Evolutionary conservation across 129 eudicot genomes (phyloP).

Genomic region (Tanacetum coccineum): DNA sequence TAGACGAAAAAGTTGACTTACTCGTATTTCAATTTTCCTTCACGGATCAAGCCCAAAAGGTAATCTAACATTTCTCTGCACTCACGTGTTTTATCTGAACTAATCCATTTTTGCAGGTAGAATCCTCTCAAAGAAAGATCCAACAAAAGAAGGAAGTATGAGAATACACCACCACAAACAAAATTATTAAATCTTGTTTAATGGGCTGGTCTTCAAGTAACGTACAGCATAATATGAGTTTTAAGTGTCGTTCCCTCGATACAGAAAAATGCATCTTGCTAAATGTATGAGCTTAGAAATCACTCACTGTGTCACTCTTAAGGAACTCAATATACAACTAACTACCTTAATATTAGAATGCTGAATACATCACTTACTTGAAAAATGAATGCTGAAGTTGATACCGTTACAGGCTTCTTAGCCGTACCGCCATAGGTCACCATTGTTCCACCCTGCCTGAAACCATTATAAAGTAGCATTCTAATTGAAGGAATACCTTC

Average conservation of each 20-base stretch:
- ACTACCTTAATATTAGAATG: neutral
- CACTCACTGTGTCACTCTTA: no score
- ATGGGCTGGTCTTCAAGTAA: neutral
- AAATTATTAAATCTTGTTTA: neutral
- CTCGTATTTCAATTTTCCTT: constrained; percentile 71
- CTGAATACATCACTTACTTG: constrained; percentile 61
- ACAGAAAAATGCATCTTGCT: no score
- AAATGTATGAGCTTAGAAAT: no score
- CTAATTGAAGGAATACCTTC: constrained; percentile 10
- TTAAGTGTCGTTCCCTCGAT: no score
- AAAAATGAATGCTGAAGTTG: constrained; percentile 86
- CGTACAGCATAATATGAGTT: no score
- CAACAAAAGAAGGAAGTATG: constrained; percentile 30
- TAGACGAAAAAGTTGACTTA: constrained; percentile 30
- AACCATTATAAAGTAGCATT: constrained; percentile 16
- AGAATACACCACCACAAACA: neutral
- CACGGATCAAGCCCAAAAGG: constrained; percentile 61
- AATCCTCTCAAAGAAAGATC: constrained; percentile 85
- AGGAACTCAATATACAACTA: no score
- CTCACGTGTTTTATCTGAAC: constrained; percentile 47
- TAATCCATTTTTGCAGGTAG: constrained; percentile 79
- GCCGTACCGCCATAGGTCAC: constrained; percentile 99
- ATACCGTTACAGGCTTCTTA: constrained; percentile 84
- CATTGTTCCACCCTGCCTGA: constrained; percentile 94
- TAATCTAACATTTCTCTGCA: constrained; percentile 68